Evolutionary conservation across 2,329 filamentous ascomycete species (phyloP).

Genomic region (Arthroderma uncinatum): DNA sequence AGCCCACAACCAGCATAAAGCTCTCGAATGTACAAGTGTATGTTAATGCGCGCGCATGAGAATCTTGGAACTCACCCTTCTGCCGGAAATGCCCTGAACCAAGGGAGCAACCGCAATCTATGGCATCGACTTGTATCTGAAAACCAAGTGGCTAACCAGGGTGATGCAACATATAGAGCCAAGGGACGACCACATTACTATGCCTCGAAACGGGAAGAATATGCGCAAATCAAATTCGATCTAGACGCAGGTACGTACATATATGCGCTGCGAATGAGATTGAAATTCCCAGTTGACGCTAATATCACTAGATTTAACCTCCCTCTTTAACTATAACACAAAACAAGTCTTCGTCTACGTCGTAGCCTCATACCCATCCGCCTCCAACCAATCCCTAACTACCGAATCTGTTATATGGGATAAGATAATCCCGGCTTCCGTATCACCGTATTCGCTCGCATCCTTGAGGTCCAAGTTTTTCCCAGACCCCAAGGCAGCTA

Average conservation of each 20-base stretch:
- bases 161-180: slow-evolving; percentile 43
- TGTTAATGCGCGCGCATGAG: slow-evolving; percentile 19
- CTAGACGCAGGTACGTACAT: slow-evolving; percentile 56
- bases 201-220: slow-evolving; percentile 83
- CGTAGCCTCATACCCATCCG: slow-evolving; percentile 57
- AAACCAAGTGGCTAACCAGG: background rate
- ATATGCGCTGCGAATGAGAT: background rate
- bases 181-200: slow-evolving; percentile 95
- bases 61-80: background rate
- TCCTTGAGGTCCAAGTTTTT: slow-evolving; percentile 29
- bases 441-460: slow-evolving; percentile 33
- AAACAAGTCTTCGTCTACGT: slow-evolving; percentile 97
- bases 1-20: slow-evolving; percentile 42
- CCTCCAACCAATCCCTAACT: slow-evolving; percentile 27
- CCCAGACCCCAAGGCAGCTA: slow-evolving; percentile 19
- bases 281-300: background rate
- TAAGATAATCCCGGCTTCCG: slow-evolving; percentile 66
- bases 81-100: background rate
- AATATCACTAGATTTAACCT: slow-evolving; percentile 55
- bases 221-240: slow-evolving; percentile 87
- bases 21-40: slow-evolving; percentile 71
- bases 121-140: background rate
- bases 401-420: slow-evolving; percentile 37
- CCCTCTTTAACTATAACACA: slow-evolving; percentile 98
- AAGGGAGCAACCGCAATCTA: too few relatives aligned